These are phyloP conservation scores for Backusella circina DNA, from an alignment of 192 early-diverging fungal genomes.

Conservation along the genomic window DNA sequence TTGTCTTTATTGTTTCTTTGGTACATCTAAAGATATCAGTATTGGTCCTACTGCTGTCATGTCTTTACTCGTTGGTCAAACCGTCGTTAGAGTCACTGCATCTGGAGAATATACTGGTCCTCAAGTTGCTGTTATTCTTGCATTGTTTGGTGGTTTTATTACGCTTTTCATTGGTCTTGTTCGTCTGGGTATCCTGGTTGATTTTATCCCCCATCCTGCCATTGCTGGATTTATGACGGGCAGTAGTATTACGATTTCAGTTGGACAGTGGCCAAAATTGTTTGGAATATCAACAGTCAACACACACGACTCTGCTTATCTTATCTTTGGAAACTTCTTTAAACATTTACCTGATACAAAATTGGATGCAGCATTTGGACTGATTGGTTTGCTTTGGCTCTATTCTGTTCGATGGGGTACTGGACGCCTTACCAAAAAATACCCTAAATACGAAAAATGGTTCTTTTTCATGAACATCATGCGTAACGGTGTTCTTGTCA, in stretches of 20 bases:
- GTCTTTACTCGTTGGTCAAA: conserved; percentile 71
- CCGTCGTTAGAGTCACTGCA: conserved; percentile 36
- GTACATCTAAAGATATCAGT: conserved; percentile 71
- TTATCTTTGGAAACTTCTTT: conserved; percentile 71
- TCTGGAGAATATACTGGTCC: conserved; percentile 73
- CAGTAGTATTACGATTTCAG: conserved; percentile 72
- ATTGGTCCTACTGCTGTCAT: conserved; percentile 72
- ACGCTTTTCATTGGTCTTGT: conserved; percentile 71
- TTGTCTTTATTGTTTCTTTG: conserved; percentile 66
- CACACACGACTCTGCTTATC: conserved; percentile 67
- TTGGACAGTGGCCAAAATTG: conserved; percentile 66
- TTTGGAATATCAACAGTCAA: conserved; percentile 74
- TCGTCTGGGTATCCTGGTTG: conserved; percentile 82
- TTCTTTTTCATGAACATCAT: conserved; percentile 66
- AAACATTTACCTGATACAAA: conserved; percentile 34
- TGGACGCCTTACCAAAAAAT: conserved; percentile 36
- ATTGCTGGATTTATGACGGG: conserved; percentile 89
- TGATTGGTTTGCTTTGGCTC: conserved; percentile 41
- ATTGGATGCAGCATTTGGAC: conserved; percentile 62
- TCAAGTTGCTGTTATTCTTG: conserved; percentile 57
- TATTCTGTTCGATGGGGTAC: conserved; percentile 38
- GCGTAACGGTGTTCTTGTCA: conserved; percentile 67
- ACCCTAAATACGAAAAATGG: conserved; percentile 41
- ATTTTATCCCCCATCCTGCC: conserved; percentile 83
- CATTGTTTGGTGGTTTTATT: conserved; percentile 73